Percentiles rank a stretch among this genome's conserved stretches.
These are phyloP conservation scores for Dimocarpus longan DNA, from an alignment of 345 rosid species.

Conservation along the genomic window DNA sequence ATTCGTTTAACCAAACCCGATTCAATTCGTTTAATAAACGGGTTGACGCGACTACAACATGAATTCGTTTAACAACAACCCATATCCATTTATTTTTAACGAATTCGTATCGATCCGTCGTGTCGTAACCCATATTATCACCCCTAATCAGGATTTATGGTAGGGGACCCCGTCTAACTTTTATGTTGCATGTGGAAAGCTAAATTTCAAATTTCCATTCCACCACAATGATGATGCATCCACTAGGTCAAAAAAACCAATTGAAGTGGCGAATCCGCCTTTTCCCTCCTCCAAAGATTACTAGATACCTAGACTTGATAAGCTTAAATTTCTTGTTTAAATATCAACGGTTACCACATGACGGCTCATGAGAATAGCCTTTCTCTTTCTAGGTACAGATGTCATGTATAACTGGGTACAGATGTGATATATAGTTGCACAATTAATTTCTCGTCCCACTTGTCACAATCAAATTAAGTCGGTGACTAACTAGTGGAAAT, in stretches of 20 bases:
- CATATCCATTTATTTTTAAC: too few relatives aligned
- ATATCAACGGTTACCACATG: slow-evolving; percentile 18
- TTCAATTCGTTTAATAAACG: too few relatives aligned
- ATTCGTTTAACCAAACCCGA: too few relatives aligned
- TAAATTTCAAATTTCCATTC: background rate
- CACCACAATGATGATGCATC: slow-evolving; percentile 3
- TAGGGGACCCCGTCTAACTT: too few relatives aligned
- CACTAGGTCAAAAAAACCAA: background rate
- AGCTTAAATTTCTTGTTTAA: background rate
- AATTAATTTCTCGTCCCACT: slow-evolving; percentile 8
- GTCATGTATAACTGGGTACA: too few relatives aligned
- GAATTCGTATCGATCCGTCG: too few relatives aligned
- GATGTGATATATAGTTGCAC: too few relatives aligned
- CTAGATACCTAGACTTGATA: slow-evolving; percentile 19
- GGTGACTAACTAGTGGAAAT: background rate
- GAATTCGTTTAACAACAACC: too few relatives aligned
- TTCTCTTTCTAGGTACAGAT: background rate
- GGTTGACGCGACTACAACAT: too few relatives aligned
- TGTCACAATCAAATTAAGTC: slow-evolving; percentile 4
- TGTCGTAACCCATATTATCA: too few relatives aligned
- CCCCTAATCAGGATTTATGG: too few relatives aligned
- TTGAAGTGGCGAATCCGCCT: background rate
- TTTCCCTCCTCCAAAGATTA: slow-evolving; percentile 24
- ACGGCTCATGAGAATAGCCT: background rate
- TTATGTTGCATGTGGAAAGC: background rate